A percentile compares a stretch with the other conserved stretches of the same genome.
Evolutionary conservation across 805 yeast genomes (phyloP).

Genomic region (Barnettozyma sp.): DNA sequence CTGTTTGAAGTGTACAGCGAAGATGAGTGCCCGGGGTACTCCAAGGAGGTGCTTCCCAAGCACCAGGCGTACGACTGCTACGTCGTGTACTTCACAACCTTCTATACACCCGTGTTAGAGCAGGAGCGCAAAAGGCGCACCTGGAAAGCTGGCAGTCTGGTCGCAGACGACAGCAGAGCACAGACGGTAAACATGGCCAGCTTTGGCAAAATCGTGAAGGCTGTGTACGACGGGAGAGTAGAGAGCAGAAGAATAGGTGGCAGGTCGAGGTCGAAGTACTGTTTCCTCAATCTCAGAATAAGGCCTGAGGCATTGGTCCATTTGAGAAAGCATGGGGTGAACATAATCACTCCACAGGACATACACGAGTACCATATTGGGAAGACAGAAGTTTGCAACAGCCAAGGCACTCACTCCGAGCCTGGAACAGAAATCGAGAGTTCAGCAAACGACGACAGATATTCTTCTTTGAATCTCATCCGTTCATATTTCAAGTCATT

Average conservation of each 20-base stretch:
- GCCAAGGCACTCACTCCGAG: slow-evolving; percentile 4
- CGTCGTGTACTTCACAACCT: slow-evolving; percentile 10
- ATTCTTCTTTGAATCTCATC: not conserved
- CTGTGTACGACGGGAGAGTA: slow-evolving; percentile 51
- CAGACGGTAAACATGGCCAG: slow-evolving; percentile 35
- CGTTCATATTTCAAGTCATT: slow-evolving; percentile 2
- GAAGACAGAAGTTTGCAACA: too few species aligned
- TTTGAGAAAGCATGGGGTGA: slow-evolving; percentile 1
- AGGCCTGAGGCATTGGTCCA: not conserved
- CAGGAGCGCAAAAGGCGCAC: not conserved
- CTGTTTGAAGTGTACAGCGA: slow-evolving; percentile 5
- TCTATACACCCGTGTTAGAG: not conserved
- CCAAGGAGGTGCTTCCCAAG: slow-evolving; percentile 7
- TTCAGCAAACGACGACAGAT: not conserved
- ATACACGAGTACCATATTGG: slow-evolving; percentile 6
- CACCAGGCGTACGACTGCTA: slow-evolving; percentile 12
- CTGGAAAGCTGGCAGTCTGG: too few species aligned
- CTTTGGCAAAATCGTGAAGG: slow-evolving; percentile 69
- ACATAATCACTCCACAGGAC: slow-evolving; percentile 3
- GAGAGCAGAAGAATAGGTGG: slow-evolving; percentile 76
- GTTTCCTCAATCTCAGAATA: slow-evolving; percentile 35
- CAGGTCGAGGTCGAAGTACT: slow-evolving; percentile 78
- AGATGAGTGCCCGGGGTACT: slow-evolving; percentile 5
- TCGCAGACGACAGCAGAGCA: not conserved
- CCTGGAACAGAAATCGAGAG: not conserved